These are phyloP conservation scores for Pseudonectria buxi DNA, from an alignment of 2,329 filamentous ascomycete species.

Conservation along the genomic window DNA sequence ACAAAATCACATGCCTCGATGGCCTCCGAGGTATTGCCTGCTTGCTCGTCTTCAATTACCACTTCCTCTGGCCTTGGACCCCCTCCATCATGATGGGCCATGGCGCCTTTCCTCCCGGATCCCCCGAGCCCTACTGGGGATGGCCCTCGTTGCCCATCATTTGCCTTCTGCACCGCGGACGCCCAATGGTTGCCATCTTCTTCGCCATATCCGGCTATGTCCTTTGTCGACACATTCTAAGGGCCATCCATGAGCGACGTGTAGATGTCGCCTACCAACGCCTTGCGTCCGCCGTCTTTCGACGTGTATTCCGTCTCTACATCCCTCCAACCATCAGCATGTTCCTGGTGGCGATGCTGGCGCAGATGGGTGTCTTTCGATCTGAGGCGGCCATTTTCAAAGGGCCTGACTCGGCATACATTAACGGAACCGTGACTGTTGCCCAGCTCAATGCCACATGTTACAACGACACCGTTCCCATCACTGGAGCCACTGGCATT, in stretches of 20 bases:
- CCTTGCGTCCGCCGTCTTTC: conserved; percentile 31
- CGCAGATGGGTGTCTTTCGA: conserved; percentile 31
- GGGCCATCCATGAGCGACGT: conserved; percentile 30
- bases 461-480: conserved; percentile 22
- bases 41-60: conserved; percentile 36
- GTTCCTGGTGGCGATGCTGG: conserved; percentile 32
- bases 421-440: conserved; percentile 31
- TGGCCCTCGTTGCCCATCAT: conserved; percentile 32
- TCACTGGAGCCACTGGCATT: conserved; percentile 21
- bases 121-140: conserved; percentile 27
- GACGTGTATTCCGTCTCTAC: conserved; percentile 34
- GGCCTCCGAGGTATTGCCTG: conserved; percentile 36
- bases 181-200: conserved; percentile 37
- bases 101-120: conserved; percentile 29
- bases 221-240: conserved; percentile 31
- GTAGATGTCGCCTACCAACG: conserved; percentile 29
- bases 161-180: conserved; percentile 33
- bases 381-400: conserved; percentile 30
- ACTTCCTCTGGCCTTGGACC: conserved; percentile 36
- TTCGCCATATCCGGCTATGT: conserved; percentile 39
- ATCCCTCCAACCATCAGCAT: conserved; percentile 35
- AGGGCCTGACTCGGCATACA: conserved; percentile 32
- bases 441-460: conserved; percentile 18
- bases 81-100: conserved; percentile 34
- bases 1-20: conserved; percentile 34